Conservation (phyloP, 441 rosid genomes). For the Erodium texanum region DNA sequence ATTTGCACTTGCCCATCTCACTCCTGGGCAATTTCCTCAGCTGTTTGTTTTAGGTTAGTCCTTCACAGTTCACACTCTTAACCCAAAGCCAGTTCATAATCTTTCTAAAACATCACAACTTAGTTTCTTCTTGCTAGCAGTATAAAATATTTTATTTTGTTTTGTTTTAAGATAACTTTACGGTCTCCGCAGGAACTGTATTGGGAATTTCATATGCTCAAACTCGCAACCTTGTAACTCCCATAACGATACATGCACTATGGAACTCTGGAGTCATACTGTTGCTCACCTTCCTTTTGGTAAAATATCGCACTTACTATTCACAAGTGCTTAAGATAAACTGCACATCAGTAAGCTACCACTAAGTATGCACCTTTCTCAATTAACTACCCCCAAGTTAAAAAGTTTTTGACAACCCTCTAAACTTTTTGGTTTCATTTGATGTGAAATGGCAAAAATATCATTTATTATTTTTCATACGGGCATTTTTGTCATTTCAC, state of each 20-base stretch:
- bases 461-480: too few relatives aligned
- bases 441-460: too few relatives aligned
- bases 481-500: too few relatives aligned
- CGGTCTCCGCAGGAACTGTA: conserved; percentile 37
- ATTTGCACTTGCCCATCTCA: conserved; percentile 81
- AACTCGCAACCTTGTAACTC: conserved; percentile 75
- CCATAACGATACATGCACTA: conserved; percentile 69
- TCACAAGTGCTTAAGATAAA: too few relatives aligned
- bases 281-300: conserved; percentile 82
- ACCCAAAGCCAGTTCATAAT: not conserved
- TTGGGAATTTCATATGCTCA: conserved; percentile 81
- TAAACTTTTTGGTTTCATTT: too few relatives aligned
- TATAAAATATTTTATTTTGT: not conserved
- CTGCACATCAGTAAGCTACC: too few relatives aligned
- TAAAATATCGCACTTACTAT: conserved; percentile 17
- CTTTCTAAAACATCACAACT: not conserved
- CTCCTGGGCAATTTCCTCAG: conserved; percentile 86
- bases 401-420: too few relatives aligned
- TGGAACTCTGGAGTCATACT: conserved; percentile 85
- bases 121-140: not conserved
- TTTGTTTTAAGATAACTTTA: conserved; percentile 1
- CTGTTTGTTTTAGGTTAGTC: conserved; percentile 59
- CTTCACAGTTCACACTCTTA: conserved; percentile 1
- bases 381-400: too few relatives aligned
- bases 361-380: too few relatives aligned